These are phyloP conservation scores for Helianthus tuberosus DNA, from an alignment of 129 eudicot genomes.

Conservation along the genomic window DNA sequence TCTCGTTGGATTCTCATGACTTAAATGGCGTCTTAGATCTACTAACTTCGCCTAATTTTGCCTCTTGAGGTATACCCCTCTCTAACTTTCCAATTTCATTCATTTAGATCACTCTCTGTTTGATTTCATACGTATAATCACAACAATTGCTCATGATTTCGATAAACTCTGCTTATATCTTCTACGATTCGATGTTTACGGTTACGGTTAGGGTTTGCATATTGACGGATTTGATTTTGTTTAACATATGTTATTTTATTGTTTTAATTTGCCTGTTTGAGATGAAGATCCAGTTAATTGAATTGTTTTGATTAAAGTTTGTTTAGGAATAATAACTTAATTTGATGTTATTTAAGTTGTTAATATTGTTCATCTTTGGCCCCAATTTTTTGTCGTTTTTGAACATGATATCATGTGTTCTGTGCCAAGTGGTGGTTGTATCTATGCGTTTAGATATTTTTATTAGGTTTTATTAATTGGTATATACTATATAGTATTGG, in stretches of 20 bases:
- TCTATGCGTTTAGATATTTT: background rate
- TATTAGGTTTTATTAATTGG: background rate
- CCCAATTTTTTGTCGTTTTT: conserved; percentile 25
- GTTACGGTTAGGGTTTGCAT: conserved; percentile 9
- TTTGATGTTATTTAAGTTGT: background rate
- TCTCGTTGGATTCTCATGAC: conserved; percentile 38
- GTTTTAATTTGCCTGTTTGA: background rate
- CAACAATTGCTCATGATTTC: background rate
- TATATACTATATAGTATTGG: background rate
- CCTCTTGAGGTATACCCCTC: conserved; percentile 29
- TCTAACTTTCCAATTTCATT: background rate
- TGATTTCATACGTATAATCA: conserved; percentile 3
- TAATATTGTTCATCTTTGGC: conserved; percentile 15
- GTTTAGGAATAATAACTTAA: conserved; percentile 2
- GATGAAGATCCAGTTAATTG: conserved; percentile 14
- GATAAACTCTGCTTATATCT: background rate
- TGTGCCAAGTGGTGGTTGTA: conserved; percentile 13
- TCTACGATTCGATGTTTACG: background rate
- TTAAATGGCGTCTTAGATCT: conserved; percentile 44
- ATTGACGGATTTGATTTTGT: background rate
- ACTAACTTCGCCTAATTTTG: conserved; percentile 23
- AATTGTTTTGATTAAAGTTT: background rate
- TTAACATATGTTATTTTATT: background rate
- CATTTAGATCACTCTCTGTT: background rate
- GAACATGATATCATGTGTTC: conserved; percentile 14